These are phyloP conservation scores for Suhomyces sp. DNA, from an alignment of 805 yeast genomes.

Conservation along the genomic window DNA sequence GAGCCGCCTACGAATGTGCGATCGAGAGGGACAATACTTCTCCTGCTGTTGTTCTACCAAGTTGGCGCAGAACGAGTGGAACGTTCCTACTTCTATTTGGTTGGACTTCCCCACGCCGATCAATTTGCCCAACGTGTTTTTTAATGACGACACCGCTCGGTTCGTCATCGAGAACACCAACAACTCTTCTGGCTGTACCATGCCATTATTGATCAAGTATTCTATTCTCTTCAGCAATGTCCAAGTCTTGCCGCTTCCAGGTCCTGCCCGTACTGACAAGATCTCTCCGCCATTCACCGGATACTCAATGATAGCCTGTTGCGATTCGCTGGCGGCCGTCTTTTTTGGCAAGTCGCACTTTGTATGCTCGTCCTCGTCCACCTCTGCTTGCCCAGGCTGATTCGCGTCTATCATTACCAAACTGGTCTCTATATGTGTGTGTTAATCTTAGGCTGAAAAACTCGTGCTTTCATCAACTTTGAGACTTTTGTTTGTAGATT, in stretches of 20 bases:
- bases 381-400: neutral
- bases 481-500: neutral
- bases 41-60: constrained; percentile 40
- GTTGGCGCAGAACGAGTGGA: constrained; percentile 60
- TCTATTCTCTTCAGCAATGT: constrained; percentile 56
- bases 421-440: neutral
- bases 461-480: neutral
- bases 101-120: constrained; percentile 33
- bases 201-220: constrained; percentile 36
- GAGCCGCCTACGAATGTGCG: constrained; percentile 22
- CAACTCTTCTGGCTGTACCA: constrained; percentile 50
- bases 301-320: constrained; percentile 42
- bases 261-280: constrained; percentile 61
- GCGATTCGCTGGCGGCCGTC: constrained; percentile 28
- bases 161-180: constrained; percentile 67
- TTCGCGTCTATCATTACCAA: neutral
- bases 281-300: constrained; percentile 40
- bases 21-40: constrained; percentile 8
- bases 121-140: constrained; percentile 25
- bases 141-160: constrained; percentile 55
- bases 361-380: neutral
- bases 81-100: constrained; percentile 49
- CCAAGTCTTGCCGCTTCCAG: constrained; percentile 71
- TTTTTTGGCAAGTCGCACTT: neutral
- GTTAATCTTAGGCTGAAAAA: neutral